Base-by-base conservation (phyloP, 345 rosid genomes). In the Garcia nutans region DNA sequence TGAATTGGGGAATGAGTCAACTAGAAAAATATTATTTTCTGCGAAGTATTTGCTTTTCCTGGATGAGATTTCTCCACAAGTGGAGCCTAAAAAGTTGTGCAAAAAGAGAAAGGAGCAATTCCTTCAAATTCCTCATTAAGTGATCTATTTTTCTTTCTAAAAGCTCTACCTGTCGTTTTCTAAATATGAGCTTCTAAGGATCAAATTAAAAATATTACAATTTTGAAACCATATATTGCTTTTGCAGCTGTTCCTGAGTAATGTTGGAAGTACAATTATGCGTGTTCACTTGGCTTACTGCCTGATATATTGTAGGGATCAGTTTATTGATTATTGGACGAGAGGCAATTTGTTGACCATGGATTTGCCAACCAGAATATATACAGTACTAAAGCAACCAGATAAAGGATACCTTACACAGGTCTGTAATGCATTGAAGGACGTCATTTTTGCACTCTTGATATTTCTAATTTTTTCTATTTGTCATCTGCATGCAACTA, bases 321-420 rank as follows among this genome's bases (percentile, higher is more conserved):
- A 90, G 22, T 91, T 95, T 86, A 66, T 91, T 82, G 86, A 88
- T 76, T 93, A 88, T 78, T 95, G 97, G 99, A 73, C 90, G 72
- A 85, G 85, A 52, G 87, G 92, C 41, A 90, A 83, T 84, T 84
- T 95, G 87, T 82, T 95, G 84, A 90, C 93, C 20, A 75, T 82
- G 92, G 97, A 90, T 87, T 80, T 84, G 44, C 88, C 94, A 2
- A 90, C 98, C 79, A 96, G 89, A 80, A 80, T 93, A 45, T 96
- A 65, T 78, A 86, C 82, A 66, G 89, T 91, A 79, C 82, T 95
- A 64, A 95, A 93, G 86, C 93, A 89, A 76, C 88, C 87, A 47
- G 86, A 90, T 70, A 82, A 86, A 79, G 90, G 77, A 54, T 89
- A 84, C 76, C 88, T 95, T 69, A 82, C 78, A 31, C 90, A 90